Evolutionary conservation across 2,329 filamentous ascomycete species (phyloP), one percentile per base, ranked within the genome.

Genomic region (Chrysoporthe deuterocubensis): DNA sequence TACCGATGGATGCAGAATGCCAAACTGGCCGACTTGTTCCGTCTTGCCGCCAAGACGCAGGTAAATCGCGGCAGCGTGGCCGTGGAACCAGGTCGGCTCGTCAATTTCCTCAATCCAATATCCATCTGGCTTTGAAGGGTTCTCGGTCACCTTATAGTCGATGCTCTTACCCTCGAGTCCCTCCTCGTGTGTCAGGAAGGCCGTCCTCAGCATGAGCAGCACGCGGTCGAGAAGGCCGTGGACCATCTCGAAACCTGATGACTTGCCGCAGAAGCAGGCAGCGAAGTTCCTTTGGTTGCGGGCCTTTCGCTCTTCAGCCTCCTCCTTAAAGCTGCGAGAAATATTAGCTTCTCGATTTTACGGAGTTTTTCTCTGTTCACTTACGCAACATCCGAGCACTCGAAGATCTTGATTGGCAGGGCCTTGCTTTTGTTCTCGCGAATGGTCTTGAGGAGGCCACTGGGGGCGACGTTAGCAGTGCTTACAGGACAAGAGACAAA

Each of bases 71-170:
- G 96, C 96, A 18, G 93, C 92, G 76, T 97, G 93, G 54, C 95
- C 96, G 52, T 89, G 84, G 81, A 99, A 95, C 85, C 97, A 99
- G 54, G 94, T 97, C 1, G 92, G 85, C 76, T 97, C 93, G 74
- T 97, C 88, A 70, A 97, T 88, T 81, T 97, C 93, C 81, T 97
- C 90, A 74, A 98, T 96, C 92, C 93, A 98, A 83, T 99, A 99
- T 26, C 90, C 90, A 74, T 93, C 86, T 58, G 88, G 84, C 73
- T 89, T 85, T 66, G 82, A 81, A 70, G 84, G 81, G 76, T 88
- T 81, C 72, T 83, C 80, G 73, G 77, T 82, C 34, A 87, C 82
- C 71, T 86, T 81, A 72, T 85, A 85, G 71, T 86, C 83, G 65
- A 85, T 72, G 67, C 79, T 81, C 77, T 85, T 83, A 46, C 80